These are phyloP conservation scores for Lentinula detonsa DNA, from an alignment of 768 basidiomycete species.

Conservation along the genomic window DNA sequence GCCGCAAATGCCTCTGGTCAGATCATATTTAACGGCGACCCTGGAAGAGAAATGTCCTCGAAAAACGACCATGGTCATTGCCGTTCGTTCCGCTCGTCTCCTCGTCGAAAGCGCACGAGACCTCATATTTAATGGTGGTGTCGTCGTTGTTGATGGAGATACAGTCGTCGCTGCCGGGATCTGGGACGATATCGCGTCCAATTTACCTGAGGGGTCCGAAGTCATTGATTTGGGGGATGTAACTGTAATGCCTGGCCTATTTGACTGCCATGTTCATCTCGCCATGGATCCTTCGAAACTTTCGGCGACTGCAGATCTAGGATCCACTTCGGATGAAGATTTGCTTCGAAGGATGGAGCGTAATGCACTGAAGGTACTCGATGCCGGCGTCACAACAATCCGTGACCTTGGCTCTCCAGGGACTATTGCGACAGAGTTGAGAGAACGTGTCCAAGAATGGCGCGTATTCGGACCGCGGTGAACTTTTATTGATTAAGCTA, in stretches of 20 bases:
- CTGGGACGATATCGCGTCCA: neutral
- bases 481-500: neutral
- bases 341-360: neutral
- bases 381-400: constrained; percentile 3
- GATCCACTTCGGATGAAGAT: neutral
- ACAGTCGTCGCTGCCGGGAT: neutral
- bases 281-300: neutral
- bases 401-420: constrained; percentile 3
- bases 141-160: neutral
- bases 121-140: neutral
- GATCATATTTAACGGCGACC: neutral
- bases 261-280: constrained; percentile 6
- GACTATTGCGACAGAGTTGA: neutral
- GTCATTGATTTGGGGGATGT: neutral
- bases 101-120: neutral
- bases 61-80: constrained; percentile 3
- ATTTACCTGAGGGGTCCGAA: neutral
- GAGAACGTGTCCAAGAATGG: neutral
- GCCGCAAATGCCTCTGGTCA: neutral
- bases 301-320: neutral
- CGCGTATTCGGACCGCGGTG: constrained; percentile 3
- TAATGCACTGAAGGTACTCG: neutral
- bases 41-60: neutral
- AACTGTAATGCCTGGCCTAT: constrained; percentile 1
- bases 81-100: neutral